phyloP scores from a whole-genome alignment of 306 rosid genomes.

The Rosa persica region DNA sequence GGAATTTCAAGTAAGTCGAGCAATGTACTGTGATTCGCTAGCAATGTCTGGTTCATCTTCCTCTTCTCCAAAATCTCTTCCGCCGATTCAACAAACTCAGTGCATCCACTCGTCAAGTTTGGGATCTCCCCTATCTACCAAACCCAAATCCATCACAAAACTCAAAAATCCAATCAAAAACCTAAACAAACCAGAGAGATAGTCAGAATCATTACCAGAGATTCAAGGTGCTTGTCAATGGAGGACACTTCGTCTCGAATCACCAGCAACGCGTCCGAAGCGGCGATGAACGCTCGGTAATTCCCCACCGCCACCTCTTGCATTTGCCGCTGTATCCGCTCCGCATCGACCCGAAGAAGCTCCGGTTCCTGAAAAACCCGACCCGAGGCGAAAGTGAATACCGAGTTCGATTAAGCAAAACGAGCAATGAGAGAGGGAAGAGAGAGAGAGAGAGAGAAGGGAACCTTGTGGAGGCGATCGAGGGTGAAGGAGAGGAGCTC shows the following conservation, averaged over 20 bases:
- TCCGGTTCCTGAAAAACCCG: slow-evolving; percentile 75
- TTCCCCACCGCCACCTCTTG: slow-evolving; percentile 95
- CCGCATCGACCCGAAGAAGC: slow-evolving; percentile 96
- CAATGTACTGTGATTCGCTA: slow-evolving; percentile 87
- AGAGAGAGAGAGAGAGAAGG: slow-evolving; percentile 1
- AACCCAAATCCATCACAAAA: slow-evolving; percentile 16
- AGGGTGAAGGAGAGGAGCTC: slow-evolving; percentile 96
- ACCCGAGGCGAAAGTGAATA: neutral
- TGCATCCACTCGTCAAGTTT: slow-evolving; percentile 83
- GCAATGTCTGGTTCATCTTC: slow-evolving; percentile 96
- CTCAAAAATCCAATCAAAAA: neutral
- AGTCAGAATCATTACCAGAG: slow-evolving; percentile 38
- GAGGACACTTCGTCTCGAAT: slow-evolving; percentile 83
- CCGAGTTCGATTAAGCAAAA: neutral
- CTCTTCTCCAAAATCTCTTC: slow-evolving; percentile 90
- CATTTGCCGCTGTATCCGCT: slow-evolving; percentile 96
- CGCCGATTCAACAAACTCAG: slow-evolving; percentile 83
- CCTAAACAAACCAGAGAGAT: neutral
- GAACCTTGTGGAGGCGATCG: slow-evolving; percentile 93
- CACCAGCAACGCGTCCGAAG: slow-evolving; percentile 83
- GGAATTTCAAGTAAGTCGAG: slow-evolving; percentile 98
- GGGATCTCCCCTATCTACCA: slow-evolving; percentile 78
- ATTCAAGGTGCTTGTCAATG: slow-evolving; percentile 53
- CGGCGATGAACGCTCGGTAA: slow-evolving; percentile 86
- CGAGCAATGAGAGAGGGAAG: neutral